phyloP scores from a whole-genome alignment of 257 asterid species.

The Solanum commersonii region DNA sequence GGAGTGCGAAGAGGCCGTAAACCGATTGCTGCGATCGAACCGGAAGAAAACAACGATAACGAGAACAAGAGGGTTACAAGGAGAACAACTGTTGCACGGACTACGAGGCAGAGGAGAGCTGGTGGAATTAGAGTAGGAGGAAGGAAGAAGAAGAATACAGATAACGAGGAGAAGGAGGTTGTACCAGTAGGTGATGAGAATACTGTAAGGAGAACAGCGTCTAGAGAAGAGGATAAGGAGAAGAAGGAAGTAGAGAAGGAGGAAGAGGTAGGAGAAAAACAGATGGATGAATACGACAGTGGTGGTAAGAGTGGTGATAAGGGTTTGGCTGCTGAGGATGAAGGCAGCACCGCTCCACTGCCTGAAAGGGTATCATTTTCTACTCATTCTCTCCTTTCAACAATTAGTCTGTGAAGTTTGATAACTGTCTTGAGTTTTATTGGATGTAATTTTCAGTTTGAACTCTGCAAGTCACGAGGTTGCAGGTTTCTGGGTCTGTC shows the following conservation, averaged over 20 bases:
- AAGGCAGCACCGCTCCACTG: conserved; percentile 71
- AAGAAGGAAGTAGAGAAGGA: not conserved
- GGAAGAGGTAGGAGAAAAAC: conserved; percentile 18
- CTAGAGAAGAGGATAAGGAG: not conserved
- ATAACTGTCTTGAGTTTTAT: not conserved
- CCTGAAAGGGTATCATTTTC: conserved; percentile 58
- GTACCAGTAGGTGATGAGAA: conserved; percentile 6
- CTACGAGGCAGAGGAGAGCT: not conserved
- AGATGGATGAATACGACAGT: conserved; percentile 29
- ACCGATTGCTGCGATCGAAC: not conserved
- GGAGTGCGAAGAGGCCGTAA: conserved; percentile 41
- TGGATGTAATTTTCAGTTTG: not conserved
- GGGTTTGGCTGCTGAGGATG: conserved; percentile 57
- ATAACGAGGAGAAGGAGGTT: conserved; percentile 1
- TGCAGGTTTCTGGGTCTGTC: not conserved
- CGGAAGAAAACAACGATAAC: not conserved
- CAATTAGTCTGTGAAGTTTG: not conserved
- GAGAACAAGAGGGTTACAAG: not conserved
- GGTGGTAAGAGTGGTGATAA: conserved; percentile 35
- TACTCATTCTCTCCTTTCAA: not conserved
- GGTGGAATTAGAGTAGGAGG: not conserved
- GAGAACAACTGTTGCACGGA: not conserved
- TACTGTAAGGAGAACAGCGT: conserved; percentile 18
- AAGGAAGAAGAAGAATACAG: not conserved
- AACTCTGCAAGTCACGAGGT: not conserved